Base-by-base conservation (phyloP, 768 basidiomycete species). In the Leccinum rimulosum region DNA sequence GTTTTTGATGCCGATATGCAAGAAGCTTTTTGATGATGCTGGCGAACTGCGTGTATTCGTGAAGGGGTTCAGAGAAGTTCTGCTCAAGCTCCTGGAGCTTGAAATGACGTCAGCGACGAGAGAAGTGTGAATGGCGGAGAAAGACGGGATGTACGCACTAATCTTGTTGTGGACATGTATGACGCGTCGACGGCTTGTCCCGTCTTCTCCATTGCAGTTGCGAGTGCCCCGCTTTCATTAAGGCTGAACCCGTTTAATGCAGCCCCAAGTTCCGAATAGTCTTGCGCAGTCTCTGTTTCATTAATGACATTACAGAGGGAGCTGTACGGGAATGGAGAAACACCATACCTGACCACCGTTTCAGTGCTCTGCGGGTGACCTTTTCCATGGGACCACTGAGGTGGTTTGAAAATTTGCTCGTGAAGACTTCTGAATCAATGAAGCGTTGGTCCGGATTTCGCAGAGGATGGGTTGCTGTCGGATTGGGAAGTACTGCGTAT, bases 131-230 rank as follows among this genome's bases (percentile, higher is more conserved):
- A 55, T 40, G 27, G 49, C 10, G 52, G 53, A 35, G 33, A 28
- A 52, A 55, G 43, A 43, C 30, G 28, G 54, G 48, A 60, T 38
- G 14, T 15, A 73, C 87, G 68, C 63, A 95, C 95, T 63, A 98
- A 81, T 71, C 86, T 86, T 31, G 92, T 89, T 25, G 97, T 97
- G 6, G 92, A 90, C 75, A 98, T 84, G 73, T 94, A 98, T 10
- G 93, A 96, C 3, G 89, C 82, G 74, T 99, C 97, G 49, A 94
- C 84, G 15, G 97, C 97, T 73, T 98, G 96, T 1, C 97, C 97
- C 1, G 95, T 95, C 76, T 93, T 95, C 78, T 99, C 97, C 61
- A 98, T 84, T 9, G 96, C 91, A 58, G 82, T 74, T n/a, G 92
- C 84, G 22, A 96, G 76, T 36, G 79, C 76, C 2, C 84, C 86